Evolutionary conservation across 2,329 filamentous ascomycete species (phyloP).

Genomic region (Emydomyces testavorans): DNA sequence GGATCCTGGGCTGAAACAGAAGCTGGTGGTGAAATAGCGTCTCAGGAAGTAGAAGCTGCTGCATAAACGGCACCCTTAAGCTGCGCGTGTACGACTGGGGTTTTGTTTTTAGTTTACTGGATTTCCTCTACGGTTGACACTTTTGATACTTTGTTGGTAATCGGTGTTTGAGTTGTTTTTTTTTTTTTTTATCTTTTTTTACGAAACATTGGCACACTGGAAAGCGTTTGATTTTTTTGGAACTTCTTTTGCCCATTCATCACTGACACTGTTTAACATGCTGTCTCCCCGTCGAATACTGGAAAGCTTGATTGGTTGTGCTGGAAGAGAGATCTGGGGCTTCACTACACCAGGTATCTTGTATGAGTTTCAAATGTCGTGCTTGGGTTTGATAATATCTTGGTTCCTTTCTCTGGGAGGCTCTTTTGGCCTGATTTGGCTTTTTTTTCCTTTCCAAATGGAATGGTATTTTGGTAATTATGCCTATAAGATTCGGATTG

Average conservation of each 20-base stretch:
- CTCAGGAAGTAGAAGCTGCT: slow-evolving; percentile 25
- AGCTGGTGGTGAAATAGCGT: slow-evolving; percentile 38
- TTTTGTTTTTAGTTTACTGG: not conserved
- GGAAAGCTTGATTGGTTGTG: not conserved
- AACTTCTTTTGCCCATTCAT: no score
- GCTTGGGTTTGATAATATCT: not conserved
- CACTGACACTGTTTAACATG: no score
- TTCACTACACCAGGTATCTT: not conserved
- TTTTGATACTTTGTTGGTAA: not conserved
- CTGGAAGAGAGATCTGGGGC: not conserved
- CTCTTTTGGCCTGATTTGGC: not conserved
- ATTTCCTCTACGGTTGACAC: not conserved
- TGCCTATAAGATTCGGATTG: not conserved
- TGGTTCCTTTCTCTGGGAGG: not conserved
- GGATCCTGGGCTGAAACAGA: slow-evolving; percentile 79
- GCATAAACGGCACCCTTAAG: slow-evolving; percentile 6
- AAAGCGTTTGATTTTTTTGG: not conserved
- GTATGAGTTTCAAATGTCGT: not conserved
- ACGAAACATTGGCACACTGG: not conserved
- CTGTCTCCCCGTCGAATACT: not conserved
- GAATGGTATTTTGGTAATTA: not conserved
- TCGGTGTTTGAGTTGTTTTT: not conserved
- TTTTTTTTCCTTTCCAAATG: not conserved
- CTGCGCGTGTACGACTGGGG: not conserved
- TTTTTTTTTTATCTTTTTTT: not conserved